Base-by-base conservation (phyloP, 345 rosid genomes). In the Geranium rotundifolium region DNA sequence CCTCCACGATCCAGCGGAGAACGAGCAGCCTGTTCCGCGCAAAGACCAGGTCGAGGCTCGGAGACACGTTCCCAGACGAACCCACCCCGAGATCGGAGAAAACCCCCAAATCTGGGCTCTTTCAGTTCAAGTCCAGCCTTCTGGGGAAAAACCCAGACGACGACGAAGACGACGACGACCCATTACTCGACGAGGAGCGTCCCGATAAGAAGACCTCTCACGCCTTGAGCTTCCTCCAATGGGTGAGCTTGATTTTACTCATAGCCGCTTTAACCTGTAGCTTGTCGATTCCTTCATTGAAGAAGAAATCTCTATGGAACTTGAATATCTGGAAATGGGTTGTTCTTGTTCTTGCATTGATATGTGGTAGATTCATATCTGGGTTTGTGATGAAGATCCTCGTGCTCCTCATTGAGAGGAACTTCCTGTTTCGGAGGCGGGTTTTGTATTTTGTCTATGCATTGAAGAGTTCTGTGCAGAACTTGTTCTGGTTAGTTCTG, bases 401-500 rank as follows among this genome's bases (percentile, higher is more conserved):
- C 0, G 95, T 88, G 1, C 83, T 85, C 77, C 75, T 80, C 63
- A 67, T 85, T 0, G 95, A 88, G 59, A 71, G 95, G 57, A 88
- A 85, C 65, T 88, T 88, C 56, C 70, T 88, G 41, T 34, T 88
- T 60, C 63, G 91, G 15, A 85, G 85, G 46, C 76, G 85, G 34
- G 95, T 88, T 50, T 60, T 85, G 31, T 88, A 85, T 57, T 88
- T 88, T 58, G 95, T 88, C 1, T 87, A 87, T 17, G 89, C 91
- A 17, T 20, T 88, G 31, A 72, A 82, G 23, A 80, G 73, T 52
- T 85, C 84, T 0, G 88, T 88, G 15, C 83, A 80, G 69, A 83
- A 88, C 46, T 85, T 89, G 54, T 63, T 83, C 29, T 88, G 95
- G 95, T 66, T 88, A 50, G 89, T 87, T 20, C 79, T 83, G 7